These are phyloP conservation scores for Pythium rishiriense DNA, from an alignment of 352 stramenopile genomes.

Conservation along the genomic window DNA sequence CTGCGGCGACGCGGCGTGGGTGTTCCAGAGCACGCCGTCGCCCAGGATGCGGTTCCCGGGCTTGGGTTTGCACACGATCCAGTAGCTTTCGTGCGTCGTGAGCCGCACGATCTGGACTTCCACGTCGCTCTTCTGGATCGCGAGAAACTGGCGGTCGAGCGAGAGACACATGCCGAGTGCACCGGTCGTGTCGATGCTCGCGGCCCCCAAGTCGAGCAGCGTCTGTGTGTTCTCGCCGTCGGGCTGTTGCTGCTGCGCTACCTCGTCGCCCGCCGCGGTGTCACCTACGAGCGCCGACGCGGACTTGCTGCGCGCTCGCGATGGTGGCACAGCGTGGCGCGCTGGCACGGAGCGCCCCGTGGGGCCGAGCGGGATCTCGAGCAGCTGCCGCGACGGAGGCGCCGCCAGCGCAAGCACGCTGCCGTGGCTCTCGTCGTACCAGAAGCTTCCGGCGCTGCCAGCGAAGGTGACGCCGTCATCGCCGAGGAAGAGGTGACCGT, in stretches of 20 bases:
- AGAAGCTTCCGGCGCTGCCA: conserved; percentile 33
- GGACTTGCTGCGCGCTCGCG: conserved; percentile 11
- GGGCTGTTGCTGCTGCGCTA: background rate
- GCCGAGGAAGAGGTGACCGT: conserved; percentile 65
- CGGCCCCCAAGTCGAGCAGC: conserved; percentile 44
- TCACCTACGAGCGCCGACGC: conserved; percentile 10
- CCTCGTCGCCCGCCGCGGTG: background rate
- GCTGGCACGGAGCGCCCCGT: background rate
- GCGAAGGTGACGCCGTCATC: conserved; percentile 49
- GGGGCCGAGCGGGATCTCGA: conserved; percentile 39
- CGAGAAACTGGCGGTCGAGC: conserved; percentile 64
- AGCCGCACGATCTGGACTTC: conserved; percentile 73
- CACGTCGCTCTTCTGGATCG: conserved; percentile 80
- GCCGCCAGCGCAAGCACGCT: conserved; percentile 51
- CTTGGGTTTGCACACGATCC: conserved; percentile 73
- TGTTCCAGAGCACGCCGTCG: conserved; percentile 67
- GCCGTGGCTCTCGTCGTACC: conserved; percentile 59
- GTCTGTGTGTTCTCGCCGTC: conserved; percentile 3
- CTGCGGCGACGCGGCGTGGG: conserved; percentile 36
- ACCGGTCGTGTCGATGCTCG: conserved; percentile 14
- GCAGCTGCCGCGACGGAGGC: conserved; percentile 29
- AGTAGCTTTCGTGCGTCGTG: conserved; percentile 49
- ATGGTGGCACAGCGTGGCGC: background rate
- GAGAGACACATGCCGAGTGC: conserved; percentile 56
- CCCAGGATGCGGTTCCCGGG: conserved; percentile 59